Percentiles rank a stretch among this genome's conserved stretches.
Conservation (phyloP, 441 rosid genomes). For the Erodium texanum region DNA sequence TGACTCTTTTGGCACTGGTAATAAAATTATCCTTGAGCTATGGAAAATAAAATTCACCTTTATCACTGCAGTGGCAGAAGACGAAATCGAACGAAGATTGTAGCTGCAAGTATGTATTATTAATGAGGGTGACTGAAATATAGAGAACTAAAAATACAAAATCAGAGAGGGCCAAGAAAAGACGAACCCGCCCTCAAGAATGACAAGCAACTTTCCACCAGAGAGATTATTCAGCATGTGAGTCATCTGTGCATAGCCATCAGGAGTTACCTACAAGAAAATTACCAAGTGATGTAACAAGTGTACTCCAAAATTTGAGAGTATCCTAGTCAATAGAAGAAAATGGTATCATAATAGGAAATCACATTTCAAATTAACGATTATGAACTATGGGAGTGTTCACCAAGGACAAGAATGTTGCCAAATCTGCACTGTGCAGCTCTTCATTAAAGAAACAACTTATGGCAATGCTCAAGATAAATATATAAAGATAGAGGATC, state of each 20-base stretch:
- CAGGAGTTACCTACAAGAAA: conserved; percentile 64
- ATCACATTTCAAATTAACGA: conserved; percentile 5
- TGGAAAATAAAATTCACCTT: conserved; percentile 42
- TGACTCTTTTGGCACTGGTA: not conserved
- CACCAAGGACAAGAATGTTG: not conserved
- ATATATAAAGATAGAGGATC: not conserved
- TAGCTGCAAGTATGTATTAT: conserved; percentile 45
- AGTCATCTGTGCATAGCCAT: conserved; percentile 86
- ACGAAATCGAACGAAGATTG: conserved; percentile 92
- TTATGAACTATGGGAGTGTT: not conserved
- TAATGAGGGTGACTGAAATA: not conserved
- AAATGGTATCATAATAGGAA: not conserved
- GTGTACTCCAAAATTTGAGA: not conserved
- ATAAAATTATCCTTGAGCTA: not conserved
- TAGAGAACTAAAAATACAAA: conserved; percentile 12
- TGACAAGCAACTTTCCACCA: conserved; percentile 80
- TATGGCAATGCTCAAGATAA: not conserved
- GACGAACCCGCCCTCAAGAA: conserved; percentile 95
- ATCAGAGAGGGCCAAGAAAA: conserved; percentile 15
- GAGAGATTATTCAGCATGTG: conserved; percentile 53
- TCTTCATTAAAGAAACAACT: conserved; percentile 5
- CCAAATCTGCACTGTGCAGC: not conserved
- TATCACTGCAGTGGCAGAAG: conserved; percentile 87
- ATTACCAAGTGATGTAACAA: not conserved
- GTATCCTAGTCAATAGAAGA: conserved; percentile 5